Percentiles rank a stretch among this genome's conserved stretches.
Evolutionary conservation across 129 eudicot species (phyloP).

Genomic region (Sambucus nigra): DNA sequence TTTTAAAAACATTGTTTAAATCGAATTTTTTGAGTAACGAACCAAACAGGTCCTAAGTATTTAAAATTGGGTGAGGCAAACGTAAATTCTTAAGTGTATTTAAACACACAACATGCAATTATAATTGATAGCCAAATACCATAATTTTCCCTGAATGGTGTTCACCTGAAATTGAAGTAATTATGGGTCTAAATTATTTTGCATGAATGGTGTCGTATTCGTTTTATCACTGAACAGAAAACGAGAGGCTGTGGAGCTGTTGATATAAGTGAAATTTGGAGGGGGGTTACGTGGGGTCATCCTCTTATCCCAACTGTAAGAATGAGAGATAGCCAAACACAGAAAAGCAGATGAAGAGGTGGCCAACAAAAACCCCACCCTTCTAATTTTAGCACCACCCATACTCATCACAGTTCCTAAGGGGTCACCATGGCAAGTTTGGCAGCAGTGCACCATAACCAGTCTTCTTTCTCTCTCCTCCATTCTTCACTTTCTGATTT

Average conservation of each 20-base stretch:
- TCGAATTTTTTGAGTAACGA: too few relatives aligned
- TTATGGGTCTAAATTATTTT: too few relatives aligned
- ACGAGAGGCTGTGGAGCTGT: slow-evolving; percentile 9
- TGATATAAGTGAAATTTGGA: slow-evolving; percentile 19
- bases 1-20: too few relatives aligned
- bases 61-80: too few relatives aligned
- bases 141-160: neutral
- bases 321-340: slow-evolving; percentile 24
- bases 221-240: too few relatives aligned
- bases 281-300: slow-evolving; percentile 22
- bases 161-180: too few relatives aligned
- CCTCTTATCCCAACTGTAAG: slow-evolving; percentile 51
- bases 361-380: slow-evolving; percentile 3
- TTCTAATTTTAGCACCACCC: neutral
- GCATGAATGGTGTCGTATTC: too few relatives aligned
- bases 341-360: neutral
- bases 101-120: too few relatives aligned
- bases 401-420: neutral
- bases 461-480: slow-evolving; percentile 51
- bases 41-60: too few relatives aligned
- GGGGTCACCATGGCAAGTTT: slow-evolving; percentile 31
- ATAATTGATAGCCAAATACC: too few relatives aligned
- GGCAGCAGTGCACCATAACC: slow-evolving; percentile 40
- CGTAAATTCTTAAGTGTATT: too few relatives aligned
- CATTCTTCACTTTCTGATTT: slow-evolving; percentile 77